A percentile compares a stretch with the other conserved stretches of the same genome.
phyloP scores from a whole-genome alignment of 768 basidiomycete genomes.

The Mycena venus region DNA sequence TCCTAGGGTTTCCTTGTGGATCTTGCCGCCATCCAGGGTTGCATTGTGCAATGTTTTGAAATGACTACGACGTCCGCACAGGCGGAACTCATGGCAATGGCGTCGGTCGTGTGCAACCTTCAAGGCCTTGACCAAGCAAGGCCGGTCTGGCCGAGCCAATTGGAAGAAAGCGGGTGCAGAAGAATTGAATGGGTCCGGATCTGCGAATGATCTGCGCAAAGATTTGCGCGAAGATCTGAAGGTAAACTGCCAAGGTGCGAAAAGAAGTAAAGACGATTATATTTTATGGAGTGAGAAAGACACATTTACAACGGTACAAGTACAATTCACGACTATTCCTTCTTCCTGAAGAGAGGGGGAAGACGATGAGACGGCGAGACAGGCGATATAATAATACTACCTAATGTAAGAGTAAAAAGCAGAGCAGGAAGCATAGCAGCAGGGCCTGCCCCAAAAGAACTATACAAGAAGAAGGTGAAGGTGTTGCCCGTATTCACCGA shows the following conservation, averaged over 20 bases:
- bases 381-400: constrained; percentile 27
- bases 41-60: neutral
- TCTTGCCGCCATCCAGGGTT: neutral
- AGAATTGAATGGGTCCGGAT: neutral
- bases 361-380: constrained; percentile 17
- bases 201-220: neutral
- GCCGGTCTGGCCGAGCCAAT: neutral
- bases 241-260: neutral
- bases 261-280: neutral
- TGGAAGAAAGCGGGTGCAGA: neutral
- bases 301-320: constrained; percentile 21
- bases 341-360: constrained; percentile 22
- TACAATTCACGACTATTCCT: constrained; percentile 26
- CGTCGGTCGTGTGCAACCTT: neutral
- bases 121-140: neutral
- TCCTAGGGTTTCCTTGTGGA: neutral
- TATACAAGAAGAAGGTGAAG: constrained; percentile 2
- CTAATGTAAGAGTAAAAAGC: constrained; percentile 6
- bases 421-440: constrained; percentile 6
- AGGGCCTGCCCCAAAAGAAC: neutral
- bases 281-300: constrained; percentile 1
- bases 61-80: neutral
- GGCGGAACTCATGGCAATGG: neutral
- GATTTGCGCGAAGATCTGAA: neutral
- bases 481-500: constrained; percentile 19